Base-by-base conservation (phyloP, 768 basidiomycete genomes). In the Leccinellum rugosiceps region DNA sequence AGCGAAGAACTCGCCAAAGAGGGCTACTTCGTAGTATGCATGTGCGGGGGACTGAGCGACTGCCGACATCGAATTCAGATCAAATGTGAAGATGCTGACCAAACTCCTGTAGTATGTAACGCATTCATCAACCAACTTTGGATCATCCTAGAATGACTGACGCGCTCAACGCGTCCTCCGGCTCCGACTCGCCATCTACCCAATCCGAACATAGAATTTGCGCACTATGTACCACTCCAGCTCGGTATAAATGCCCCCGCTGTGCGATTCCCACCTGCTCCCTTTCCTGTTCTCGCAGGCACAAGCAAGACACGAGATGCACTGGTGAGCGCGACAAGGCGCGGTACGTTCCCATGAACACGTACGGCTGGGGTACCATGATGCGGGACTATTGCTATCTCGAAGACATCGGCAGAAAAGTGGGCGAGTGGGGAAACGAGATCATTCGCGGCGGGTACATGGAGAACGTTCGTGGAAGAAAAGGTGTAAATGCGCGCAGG, bases 351-450 rank as follows among this genome's bases (percentile, higher is more conserved):
- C 83, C 88, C 13, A 87, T 94, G 84, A 93, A 91, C 63, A 68
- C 84, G 63, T 96, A 93, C 66, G 82, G 83, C 5, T 92, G 90
- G 83, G 91, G 92, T 9, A 80, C 82, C 26, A 87, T 96, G 86
- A 89, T 93, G 86, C 82, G 87, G 63, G 94, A 97, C 73, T 97
- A 94, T 70, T 78, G 79, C 43, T 94, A 86, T 68, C 77, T 97
- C 62, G 94, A 97, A 73, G 90, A 92, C 17, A 72, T 93, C 30
- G 84, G 89, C 21, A 74, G 94, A 61, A 85, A 81, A 63, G 85
- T 88, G n/a, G 77, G 78, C 21, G 84, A 82, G 13, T 90, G 88
- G 86, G 92, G 88, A 0, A 70, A 75, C 63, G 83, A 91, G 65
- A 88, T 92, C 58, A 79, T 80, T 60, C 76, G 77, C 52, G 82